These are phyloP conservation scores for Tylopilus subfusipes DNA, from an alignment of 768 basidiomycete species.

Conservation along the genomic window DNA sequence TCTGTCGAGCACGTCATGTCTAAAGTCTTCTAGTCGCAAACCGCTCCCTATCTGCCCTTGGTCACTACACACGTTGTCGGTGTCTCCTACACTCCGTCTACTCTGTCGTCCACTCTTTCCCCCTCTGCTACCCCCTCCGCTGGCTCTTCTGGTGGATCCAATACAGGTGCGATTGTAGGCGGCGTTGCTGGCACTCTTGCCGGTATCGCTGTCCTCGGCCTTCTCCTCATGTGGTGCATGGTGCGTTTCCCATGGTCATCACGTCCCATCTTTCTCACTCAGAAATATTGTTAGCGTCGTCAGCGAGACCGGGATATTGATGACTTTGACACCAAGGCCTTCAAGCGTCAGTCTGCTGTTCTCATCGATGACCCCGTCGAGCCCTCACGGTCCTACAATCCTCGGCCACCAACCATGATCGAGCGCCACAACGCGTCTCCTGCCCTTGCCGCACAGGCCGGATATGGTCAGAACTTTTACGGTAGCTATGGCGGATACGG, in stretches of 20 bases:
- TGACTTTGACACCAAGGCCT: conserved; percentile 54
- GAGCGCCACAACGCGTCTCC: conserved; percentile 42
- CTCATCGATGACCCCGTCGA: conserved; percentile 53
- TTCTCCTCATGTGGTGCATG: conserved; percentile 45
- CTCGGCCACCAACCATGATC: conserved; percentile 64
- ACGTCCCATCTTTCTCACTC: conserved; percentile 1
- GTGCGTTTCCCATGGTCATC: conserved; percentile 30
- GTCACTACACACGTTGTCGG: neutral
- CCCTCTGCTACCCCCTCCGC: conserved; percentile 29
- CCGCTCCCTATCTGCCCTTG: neutral
- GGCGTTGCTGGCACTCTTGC: conserved; percentile 47
- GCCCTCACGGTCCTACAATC: conserved; percentile 41
- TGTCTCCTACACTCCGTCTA: neutral
- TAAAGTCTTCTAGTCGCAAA: neutral
- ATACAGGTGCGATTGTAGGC: conserved; percentile 31
- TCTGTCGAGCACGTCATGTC: neutral
- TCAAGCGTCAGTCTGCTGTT: conserved; percentile 62
- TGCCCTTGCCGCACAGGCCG: conserved; percentile 23
- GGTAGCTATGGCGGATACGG: conserved; percentile 24
- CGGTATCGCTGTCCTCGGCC: conserved; percentile 38
- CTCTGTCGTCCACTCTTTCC: neutral
- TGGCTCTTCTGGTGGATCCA: conserved; percentile 35
- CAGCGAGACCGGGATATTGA: conserved; percentile 34
- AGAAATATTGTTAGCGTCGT: conserved; percentile 36
- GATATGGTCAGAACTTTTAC: conserved; percentile 22